Evolutionary conservation across 169 alveolate genomes (phyloP).

Genomic region (Plasmodium blacklocki): DNA sequence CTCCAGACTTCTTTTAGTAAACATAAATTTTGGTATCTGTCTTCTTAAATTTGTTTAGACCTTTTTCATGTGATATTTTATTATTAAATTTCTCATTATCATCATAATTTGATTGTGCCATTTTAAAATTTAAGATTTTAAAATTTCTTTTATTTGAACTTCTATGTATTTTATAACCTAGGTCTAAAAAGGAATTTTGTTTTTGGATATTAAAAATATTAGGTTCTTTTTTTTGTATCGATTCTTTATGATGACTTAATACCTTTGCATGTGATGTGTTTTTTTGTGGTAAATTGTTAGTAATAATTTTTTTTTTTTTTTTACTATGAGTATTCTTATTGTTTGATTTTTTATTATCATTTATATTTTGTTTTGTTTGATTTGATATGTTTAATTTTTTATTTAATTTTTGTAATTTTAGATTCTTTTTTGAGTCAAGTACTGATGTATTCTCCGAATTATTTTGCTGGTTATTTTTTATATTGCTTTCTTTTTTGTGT

Average conservation of each 20-base stretch:
- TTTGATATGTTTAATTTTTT: neutral
- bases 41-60: no score
- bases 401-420: neutral
- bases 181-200: constrained; percentile 11
- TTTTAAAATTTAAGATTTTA: constrained; percentile 11
- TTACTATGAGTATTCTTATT: neutral
- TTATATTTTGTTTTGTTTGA: no score
- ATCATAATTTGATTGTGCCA: neutral
- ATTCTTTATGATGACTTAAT: no score
- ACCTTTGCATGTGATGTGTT: no score
- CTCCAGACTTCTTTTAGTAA: no score
- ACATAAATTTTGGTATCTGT: no score
- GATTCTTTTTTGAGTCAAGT: neutral
- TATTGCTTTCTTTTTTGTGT: neutral
- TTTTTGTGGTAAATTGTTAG: no score
- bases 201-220: neutral
- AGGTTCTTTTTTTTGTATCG: neutral
- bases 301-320: neutral
- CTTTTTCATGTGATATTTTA: neutral
- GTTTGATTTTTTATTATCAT: neutral
- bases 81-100: constrained; percentile 8
- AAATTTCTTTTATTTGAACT: constrained; percentile 1
- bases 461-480: neutral
- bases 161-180: constrained; percentile 19
- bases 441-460: neutral